Conservation (phyloP, 768 basidiomycete species). For the Lactarius psammicola region DNA sequence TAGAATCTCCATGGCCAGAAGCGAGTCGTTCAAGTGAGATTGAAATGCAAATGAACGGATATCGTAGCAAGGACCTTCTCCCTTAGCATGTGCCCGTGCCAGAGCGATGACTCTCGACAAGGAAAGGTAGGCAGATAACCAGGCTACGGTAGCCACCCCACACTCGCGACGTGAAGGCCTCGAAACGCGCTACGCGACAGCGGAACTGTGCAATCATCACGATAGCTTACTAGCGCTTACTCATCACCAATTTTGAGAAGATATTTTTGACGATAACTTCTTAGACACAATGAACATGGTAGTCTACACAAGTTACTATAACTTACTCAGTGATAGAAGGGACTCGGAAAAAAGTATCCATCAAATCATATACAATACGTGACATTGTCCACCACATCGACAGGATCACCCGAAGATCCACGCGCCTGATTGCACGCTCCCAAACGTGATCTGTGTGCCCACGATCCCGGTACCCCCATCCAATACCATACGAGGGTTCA, state of each 20-base stretch:
- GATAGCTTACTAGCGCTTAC: no score
- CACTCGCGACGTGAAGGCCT: no score
- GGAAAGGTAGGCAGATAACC: background rate
- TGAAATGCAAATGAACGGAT: background rate
- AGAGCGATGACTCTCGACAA: background rate
- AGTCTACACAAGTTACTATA: background rate
- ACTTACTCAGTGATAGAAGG: background rate
- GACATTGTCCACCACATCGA: background rate
- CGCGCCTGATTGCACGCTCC: slow-evolving; percentile 7
- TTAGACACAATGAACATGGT: background rate
- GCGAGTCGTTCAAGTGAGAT: background rate
- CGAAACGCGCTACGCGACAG: no score
- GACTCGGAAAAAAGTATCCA: background rate
- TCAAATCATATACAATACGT: background rate
- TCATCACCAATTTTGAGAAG: no score
- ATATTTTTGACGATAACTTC: background rate
- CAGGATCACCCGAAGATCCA: slow-evolving; percentile 15
- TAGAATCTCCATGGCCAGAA: background rate
- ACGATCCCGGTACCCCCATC: slow-evolving; percentile 9
- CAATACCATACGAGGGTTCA: background rate
- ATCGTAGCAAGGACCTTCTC: background rate
- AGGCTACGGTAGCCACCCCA: no score
- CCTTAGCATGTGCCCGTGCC: background rate
- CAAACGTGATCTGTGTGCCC: background rate
- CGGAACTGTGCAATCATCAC: no score